These are phyloP conservation scores for Piper betle DNA, from an alignment of 164 flowering plant species.

Conservation along the genomic window DNA sequence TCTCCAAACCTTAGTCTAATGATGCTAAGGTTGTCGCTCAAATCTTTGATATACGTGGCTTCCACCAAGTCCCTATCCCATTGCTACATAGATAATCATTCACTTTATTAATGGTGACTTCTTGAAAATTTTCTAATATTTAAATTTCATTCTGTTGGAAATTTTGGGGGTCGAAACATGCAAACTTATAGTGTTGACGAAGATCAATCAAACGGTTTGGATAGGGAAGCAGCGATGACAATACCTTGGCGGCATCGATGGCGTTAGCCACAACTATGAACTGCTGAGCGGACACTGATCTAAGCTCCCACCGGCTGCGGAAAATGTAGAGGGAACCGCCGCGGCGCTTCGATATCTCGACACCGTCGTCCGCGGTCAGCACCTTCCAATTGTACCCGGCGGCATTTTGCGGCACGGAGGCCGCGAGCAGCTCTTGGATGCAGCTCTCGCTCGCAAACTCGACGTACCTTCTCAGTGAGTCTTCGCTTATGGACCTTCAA, in stretches of 20 bases:
- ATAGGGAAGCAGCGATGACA: not conserved
- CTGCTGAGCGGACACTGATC: conserved; percentile 63
- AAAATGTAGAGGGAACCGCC: conserved; percentile 53
- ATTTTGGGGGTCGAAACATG: not conserved
- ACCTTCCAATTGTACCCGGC: conserved; percentile 38
- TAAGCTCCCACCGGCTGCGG: conserved; percentile 63
- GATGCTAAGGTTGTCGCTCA: conserved; percentile 66
- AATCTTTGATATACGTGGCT: conserved; percentile 65
- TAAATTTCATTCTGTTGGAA: not conserved
- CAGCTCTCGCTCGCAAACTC: conserved; percentile 73
- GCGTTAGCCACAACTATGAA: conserved; percentile 78
- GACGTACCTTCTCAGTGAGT: conserved; percentile 67
- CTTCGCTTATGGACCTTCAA: conserved; percentile 84
- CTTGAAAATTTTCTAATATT: not conserved
- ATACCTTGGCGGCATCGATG: conserved; percentile 82
- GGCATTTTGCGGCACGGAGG: conserved; percentile 37
- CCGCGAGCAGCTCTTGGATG: conserved; percentile 70
- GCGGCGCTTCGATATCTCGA: conserved; percentile 64
- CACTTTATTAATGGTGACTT: too few species aligned
- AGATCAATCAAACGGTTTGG: too few species aligned
- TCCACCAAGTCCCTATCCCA: conserved; percentile 85
- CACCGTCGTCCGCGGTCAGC: conserved; percentile 38
- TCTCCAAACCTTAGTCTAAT: conserved; percentile 62
- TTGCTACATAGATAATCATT: conserved; percentile 34
- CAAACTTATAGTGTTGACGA: not conserved